Conservation (phyloP, 768 basidiomycete species). For the Zangia roseola region DNA sequence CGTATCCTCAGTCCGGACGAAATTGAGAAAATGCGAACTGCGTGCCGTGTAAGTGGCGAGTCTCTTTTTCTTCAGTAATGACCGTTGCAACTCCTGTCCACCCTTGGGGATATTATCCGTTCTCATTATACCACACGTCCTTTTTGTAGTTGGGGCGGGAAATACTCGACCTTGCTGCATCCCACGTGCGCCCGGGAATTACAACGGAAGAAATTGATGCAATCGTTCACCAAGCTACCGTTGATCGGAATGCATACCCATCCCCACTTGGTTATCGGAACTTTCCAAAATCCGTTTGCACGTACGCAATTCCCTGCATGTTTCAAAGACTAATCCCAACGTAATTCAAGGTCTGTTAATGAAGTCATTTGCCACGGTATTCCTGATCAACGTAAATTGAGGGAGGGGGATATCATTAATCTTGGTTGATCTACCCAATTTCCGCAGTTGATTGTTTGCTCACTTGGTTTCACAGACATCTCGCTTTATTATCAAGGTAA, state of each 20-base stretch:
- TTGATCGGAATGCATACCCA: conserved; percentile 91
- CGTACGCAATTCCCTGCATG: conserved; percentile 48
- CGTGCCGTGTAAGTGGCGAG: conserved; percentile 66
- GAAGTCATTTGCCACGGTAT: conserved; percentile 98
- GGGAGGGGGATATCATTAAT: conserved; percentile 96
- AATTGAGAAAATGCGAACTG: conserved; percentile 86
- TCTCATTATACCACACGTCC: neutral
- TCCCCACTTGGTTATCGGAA: conserved; percentile 88
- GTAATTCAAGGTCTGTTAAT: conserved; percentile 70
- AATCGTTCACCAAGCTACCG: conserved; percentile 88
- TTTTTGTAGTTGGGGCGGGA: conserved; percentile 73
- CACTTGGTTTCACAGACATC: conserved; percentile 52
- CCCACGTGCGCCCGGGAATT: conserved; percentile 83
- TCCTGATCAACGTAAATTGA: conserved; percentile 78
- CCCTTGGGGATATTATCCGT: conserved; percentile 5
- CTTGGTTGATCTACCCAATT: conserved; percentile 54
- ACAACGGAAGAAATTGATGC: conserved; percentile 95
- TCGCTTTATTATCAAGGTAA: conserved; percentile 78
- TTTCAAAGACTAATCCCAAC: conserved; percentile 2
- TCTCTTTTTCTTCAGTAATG: neutral
- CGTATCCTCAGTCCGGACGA: conserved; percentile 68
- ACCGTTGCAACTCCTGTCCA: neutral
- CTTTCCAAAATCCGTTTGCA: conserved; percentile 97
- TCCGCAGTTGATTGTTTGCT: conserved; percentile 14
- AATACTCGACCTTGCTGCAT: conserved; percentile 90